Conservation (phyloP, 768 basidiomycete genomes). For the Suillus hirtellus region DNA sequence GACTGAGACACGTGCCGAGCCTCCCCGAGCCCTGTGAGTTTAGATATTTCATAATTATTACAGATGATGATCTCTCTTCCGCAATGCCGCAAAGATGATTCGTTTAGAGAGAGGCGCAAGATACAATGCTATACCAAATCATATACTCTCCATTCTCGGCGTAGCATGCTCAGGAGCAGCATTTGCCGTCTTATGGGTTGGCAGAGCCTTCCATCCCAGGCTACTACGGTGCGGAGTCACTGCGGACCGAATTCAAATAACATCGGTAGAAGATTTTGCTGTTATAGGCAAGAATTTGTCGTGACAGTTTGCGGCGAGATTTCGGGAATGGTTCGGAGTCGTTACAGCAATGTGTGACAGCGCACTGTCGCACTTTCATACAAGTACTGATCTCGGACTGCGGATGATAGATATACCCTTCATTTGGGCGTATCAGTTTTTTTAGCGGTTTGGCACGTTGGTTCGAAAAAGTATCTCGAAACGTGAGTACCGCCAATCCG, state of each 20-base stretch:
- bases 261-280: background rate
- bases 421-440: slow-evolving; percentile 1
- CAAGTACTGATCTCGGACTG: background rate
- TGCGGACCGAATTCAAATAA: slow-evolving; percentile 1
- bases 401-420: background rate
- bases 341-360: slow-evolving; percentile 1
- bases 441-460: background rate
- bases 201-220: background rate
- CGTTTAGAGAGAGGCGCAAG: slow-evolving; percentile 10
- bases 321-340: slow-evolving; percentile 1
- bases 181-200: background rate
- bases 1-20: background rate
- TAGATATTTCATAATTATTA: background rate
- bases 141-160: slow-evolving; percentile 37
- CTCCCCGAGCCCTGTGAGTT: background rate
- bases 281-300: background rate
- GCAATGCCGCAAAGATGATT: background rate
- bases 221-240: background rate
- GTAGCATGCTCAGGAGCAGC: slow-evolving; percentile 39
- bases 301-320: background rate
- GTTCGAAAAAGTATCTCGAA: background rate
- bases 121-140: slow-evolving; percentile 32
- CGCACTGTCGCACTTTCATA: background rate
- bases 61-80: background rate
- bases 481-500: background rate